Conservation (phyloP, 169 alveolate genomes). For the Cryptosporidium bovis region DNA sequence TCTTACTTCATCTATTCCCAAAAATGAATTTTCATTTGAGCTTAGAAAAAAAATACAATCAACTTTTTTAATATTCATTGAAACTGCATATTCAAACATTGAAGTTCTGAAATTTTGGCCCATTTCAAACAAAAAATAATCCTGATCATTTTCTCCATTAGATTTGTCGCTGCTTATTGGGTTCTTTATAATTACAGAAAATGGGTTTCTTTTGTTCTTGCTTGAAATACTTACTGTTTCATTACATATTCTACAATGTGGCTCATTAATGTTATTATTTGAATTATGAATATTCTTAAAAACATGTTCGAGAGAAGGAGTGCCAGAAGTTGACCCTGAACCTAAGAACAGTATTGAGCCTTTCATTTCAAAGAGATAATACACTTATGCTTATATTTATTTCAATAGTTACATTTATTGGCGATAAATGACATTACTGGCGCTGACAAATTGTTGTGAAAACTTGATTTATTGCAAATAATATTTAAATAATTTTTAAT, state of each 20-base stretch:
- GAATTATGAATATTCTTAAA: constrained; percentile 25
- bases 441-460: not conserved
- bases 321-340: constrained; percentile 34
- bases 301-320: constrained; percentile 51
- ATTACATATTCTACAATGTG: constrained; percentile 40
- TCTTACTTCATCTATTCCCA: constrained; percentile 64
- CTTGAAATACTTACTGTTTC: not conserved
- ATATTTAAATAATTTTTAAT: not conserved
- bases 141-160: not conserved
- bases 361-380: constrained; percentile 16
- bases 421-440: too few species aligned
- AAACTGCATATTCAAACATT: constrained; percentile 39
- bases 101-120: constrained; percentile 25
- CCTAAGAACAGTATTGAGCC: constrained; percentile 51
- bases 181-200: constrained; percentile 22
- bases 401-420: too few species aligned
- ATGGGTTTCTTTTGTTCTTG: constrained; percentile 45
- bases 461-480: not conserved
- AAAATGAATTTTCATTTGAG: constrained; percentile 44
- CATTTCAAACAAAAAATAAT: constrained; percentile 47
- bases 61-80: constrained; percentile 31
- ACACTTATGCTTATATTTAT: too few species aligned
- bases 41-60: constrained; percentile 29
- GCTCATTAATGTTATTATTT: not conserved
- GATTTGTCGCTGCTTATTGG: not conserved